Conservation (phyloP, 495 filamentous ascomycete genomes). For the Neurospora sp. region DNA sequence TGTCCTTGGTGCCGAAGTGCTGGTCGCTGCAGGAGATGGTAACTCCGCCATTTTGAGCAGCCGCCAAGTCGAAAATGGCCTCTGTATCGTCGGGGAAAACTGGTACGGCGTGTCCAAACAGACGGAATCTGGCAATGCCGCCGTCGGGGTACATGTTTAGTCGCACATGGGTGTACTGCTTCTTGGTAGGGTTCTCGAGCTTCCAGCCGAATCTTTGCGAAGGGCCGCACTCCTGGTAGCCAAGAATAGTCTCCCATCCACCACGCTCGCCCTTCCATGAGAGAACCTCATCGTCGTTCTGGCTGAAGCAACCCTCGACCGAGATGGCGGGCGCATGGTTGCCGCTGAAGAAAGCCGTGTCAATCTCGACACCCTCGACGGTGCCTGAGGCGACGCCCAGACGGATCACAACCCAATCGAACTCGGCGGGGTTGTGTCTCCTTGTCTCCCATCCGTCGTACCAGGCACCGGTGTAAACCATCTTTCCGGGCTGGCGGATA, state of each 20-base stretch:
- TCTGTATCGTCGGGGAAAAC: constrained; percentile 53
- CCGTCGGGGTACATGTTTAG: constrained; percentile 90
- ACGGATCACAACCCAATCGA: constrained; percentile 76
- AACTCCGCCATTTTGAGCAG: constrained; percentile 71
- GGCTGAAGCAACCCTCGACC: constrained; percentile 66
- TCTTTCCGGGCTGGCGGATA: constrained; percentile 68
- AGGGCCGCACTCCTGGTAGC: constrained; percentile 61
- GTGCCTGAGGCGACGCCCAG: constrained; percentile 70
- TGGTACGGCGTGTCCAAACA: constrained; percentile 70
- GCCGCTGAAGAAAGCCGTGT: constrained; percentile 78
- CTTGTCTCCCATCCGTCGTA: constrained; percentile 95
- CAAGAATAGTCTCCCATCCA: constrained; percentile 65
- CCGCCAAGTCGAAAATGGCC: constrained; percentile 69
- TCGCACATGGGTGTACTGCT: constrained; percentile 74
- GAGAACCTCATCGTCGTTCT: constrained; percentile 49
- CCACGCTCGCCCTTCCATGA: constrained; percentile 46
- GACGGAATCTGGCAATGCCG: constrained; percentile 77
- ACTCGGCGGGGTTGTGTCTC: constrained; percentile 67
- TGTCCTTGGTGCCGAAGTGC: constrained; percentile 76
- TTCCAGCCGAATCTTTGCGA: constrained; percentile 71
- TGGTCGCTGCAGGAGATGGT: constrained; percentile 71
- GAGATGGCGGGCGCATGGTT: constrained; percentile 79
- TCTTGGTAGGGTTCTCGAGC: constrained; percentile 45
- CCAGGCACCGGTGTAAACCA: constrained; percentile 81
- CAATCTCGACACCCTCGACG: constrained; percentile 72